A percentile compares a stretch with the other conserved stretches of the same genome.
Evolutionary conservation across 2,329 filamentous ascomycete species (phyloP).

Genomic region (Microdochium bolleyi): DNA sequence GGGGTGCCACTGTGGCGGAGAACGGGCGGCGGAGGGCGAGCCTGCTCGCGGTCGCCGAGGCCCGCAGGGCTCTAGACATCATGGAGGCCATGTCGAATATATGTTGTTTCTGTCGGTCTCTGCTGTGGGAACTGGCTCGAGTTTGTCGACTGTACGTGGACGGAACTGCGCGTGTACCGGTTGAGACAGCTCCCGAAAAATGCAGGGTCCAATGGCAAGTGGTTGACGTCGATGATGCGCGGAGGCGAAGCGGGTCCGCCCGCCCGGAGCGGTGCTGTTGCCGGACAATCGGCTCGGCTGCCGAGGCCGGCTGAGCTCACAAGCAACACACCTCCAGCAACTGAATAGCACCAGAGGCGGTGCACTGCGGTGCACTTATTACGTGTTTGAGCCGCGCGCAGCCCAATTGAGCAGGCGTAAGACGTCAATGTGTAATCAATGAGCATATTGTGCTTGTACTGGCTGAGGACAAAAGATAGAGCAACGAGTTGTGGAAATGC

Average conservation of each 20-base stretch:
- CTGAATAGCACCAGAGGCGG: too few relatives aligned
- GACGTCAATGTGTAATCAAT: too few relatives aligned
- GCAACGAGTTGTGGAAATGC: too few relatives aligned
- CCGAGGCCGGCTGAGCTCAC: not conserved
- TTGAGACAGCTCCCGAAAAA: not conserved
- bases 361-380: too few relatives aligned
- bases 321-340: too few relatives aligned
- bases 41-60: not conserved
- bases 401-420: too few relatives aligned
- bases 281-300: not conserved
- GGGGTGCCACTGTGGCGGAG: conserved; percentile 8
- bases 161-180: not conserved
- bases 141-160: not conserved
- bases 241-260: not conserved
- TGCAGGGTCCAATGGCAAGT: not conserved
- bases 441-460: too few relatives aligned
- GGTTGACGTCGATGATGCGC: conserved; percentile 1
- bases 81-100: not conserved
- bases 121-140: conserved; percentile 1
- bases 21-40: conserved; percentile 5
- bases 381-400: too few relatives aligned
- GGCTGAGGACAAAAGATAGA: too few relatives aligned
- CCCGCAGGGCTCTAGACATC: not conserved
- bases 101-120: not conserved
- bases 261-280: not conserved